Base-by-base conservation (phyloP, 805 yeast genomes). In the Candida golubevii region DNA sequence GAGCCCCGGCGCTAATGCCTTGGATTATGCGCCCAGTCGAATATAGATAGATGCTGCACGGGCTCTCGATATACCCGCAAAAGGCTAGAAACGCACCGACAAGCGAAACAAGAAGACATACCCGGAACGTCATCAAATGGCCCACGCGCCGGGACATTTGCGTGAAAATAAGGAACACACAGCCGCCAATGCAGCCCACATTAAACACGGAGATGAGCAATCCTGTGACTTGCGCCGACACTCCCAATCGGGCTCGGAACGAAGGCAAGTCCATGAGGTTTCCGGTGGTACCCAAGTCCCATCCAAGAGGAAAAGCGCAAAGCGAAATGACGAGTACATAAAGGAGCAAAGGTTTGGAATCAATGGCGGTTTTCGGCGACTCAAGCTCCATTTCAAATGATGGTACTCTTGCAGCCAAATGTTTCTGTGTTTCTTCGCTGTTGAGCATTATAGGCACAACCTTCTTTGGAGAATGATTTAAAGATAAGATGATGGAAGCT, bases 271-370 rank as follows among this genome's bases (percentile, higher is more conserved):
- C 45, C 38, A 48, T 47, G 18, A 42, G 35, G 35, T 42, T 38
- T 13, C 51, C 50, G 4, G 49, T 39, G 36, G 51, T 39, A n/a
- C 47, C 51, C 46, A 48, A 28, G 32, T 46, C 51, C 50, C 49
- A 48, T 2, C 50, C 50, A 13, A 46, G 33, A 11, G 50, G 50
- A 26, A 48, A 38, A 7, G 50, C 49, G 31, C 49, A 42, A 10
- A 46, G 36, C 13, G 41, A 32, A 26, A 43, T 13, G 26, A 13
- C 18, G 26, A 41, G 36, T 10, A 47, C 41, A 26, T 47, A 41
- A 2, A 9, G 32, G 8, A 38, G 33, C 38, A 38, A 38, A 27
- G 47, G 43, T 32, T 35, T 35, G 12, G 40, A 10, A 8, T 33
- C 15, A 13, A 44, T 7, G 6, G 38, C 7, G 6, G 12, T 8